Evolutionary conservation across 768 basidiomycete species (phyloP).

Genomic region (Calocybe cyanea): DNA sequence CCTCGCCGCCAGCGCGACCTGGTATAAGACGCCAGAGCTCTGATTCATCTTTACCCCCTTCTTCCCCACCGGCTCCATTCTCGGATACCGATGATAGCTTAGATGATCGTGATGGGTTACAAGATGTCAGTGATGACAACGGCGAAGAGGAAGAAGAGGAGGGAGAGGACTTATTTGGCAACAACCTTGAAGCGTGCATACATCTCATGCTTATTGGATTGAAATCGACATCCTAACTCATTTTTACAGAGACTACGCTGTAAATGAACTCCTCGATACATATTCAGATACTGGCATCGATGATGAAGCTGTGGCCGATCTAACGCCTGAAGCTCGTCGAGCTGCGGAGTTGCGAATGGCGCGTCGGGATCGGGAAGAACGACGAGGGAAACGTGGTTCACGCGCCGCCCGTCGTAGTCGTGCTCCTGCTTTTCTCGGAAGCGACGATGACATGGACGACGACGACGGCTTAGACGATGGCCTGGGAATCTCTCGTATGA

Average conservation of each 20-base stretch:
- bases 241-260: slow-evolving; percentile 71
- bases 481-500: slow-evolving; percentile 66
- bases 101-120: slow-evolving; percentile 65
- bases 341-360: slow-evolving; percentile 87
- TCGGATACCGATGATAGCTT: slow-evolving; percentile 83
- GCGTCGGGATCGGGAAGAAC: slow-evolving; percentile 75
- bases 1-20: slow-evolving; percentile 41
- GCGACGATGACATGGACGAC: slow-evolving; percentile 76
- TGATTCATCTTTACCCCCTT: slow-evolving; percentile 78
- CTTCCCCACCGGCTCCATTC: slow-evolving; percentile 79
- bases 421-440: slow-evolving; percentile 84
- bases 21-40: slow-evolving; percentile 52
- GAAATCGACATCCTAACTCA: slow-evolving; percentile 9
- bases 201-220: slow-evolving; percentile 3
- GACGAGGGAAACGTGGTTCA: slow-evolving; percentile 60
- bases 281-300: slow-evolving; percentile 91
- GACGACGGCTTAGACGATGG: slow-evolving; percentile 65
- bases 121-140: slow-evolving; percentile 49
- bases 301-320: slow-evolving; percentile 60
- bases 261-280: slow-evolving; percentile 75
- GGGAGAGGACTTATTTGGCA: slow-evolving; percentile 90
- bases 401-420: slow-evolving; percentile 77
- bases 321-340: slow-evolving; percentile 69
- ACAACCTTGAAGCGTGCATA: slow-evolving; percentile 68
- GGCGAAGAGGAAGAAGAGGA: slow-evolving; percentile 71